These are phyloP conservation scores for Diutina ranongensis DNA, from an alignment of 1,139 yeast species.

Conservation along the genomic window DNA sequence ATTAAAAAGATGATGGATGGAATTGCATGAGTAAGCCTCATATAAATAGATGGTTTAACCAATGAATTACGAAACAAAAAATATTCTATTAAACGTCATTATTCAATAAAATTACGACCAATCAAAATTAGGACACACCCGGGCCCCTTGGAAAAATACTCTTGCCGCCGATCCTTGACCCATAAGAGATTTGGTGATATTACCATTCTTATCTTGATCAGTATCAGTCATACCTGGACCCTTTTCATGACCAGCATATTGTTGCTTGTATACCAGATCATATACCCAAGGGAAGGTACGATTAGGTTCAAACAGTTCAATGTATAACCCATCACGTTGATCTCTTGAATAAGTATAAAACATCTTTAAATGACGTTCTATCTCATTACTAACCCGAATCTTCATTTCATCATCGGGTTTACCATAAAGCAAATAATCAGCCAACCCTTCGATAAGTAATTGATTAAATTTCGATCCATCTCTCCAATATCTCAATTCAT, in stretches of 20 bases:
- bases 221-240: conserved; percentile 40
- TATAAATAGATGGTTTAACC: no score
- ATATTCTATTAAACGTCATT: no score
- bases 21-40: no score
- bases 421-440: conserved; percentile 46
- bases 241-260: conserved; percentile 44
- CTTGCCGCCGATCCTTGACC: conserved; percentile 61
- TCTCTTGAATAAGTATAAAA: conserved; percentile 49
- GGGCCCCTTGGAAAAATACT: conserved; percentile 57
- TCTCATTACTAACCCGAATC: conserved; percentile 28
- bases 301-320: conserved; percentile 53
- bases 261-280: conserved; percentile 34
- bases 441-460: conserved; percentile 55
- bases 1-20: no score
- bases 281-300: conserved; percentile 39
- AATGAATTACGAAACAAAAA: no score
- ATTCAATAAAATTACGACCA: conserved; percentile 3
- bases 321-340: conserved; percentile 47
- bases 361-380: conserved; percentile 39
- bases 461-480: conserved; percentile 57
- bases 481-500: conserved; percentile 50
- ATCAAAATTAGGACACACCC: conserved; percentile 32
- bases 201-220: conserved; percentile 15
- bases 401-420: conserved; percentile 29
- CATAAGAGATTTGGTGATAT: conserved; percentile 41